Evolutionary conservation across 2,329 filamentous ascomycete genomes (phyloP).

Genomic region (Aspergillus piperis): DNA sequence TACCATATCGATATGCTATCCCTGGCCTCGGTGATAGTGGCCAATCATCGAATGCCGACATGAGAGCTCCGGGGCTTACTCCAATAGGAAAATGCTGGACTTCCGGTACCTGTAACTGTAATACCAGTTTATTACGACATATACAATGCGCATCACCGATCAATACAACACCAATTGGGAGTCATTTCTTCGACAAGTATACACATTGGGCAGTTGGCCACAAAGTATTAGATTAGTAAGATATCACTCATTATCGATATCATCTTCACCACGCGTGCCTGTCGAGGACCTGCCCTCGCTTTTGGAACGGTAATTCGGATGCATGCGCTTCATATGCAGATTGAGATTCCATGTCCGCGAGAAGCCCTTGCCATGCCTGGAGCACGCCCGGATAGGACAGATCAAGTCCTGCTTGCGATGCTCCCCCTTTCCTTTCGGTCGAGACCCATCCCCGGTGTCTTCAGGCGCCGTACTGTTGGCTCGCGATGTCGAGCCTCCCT

Average conservation of each 20-base stretch:
- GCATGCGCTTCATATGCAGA: conserved; percentile 37
- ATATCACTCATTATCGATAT: neutral
- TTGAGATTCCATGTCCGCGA: conserved; percentile 42
- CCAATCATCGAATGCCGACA: neutral
- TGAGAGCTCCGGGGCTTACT: neutral
- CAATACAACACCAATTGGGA: neutral
- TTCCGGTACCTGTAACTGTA: neutral
- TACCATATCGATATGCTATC: conserved; percentile 8
- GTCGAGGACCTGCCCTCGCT: conserved; percentile 4
- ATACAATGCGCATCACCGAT: neutral
- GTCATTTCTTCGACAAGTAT: neutral
- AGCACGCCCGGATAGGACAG: conserved; percentile 35
- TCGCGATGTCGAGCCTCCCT: conserved; percentile 16
- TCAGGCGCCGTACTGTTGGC: conserved; percentile 15
- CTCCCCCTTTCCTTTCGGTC: conserved; percentile 25
- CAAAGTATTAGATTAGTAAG: neutral
- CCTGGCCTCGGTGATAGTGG: neutral
- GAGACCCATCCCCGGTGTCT: neutral
- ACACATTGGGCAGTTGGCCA: neutral
- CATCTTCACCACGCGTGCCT: neutral
- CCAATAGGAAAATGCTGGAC: neutral
- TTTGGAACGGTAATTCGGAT: conserved; percentile 24
- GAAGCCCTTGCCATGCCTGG: conserved; percentile 35
- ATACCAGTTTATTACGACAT: neutral
- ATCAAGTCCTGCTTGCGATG: conserved; percentile 32